Base-by-base conservation (phyloP, 169 alveolate genomes). In the Plasmodium relictum region DNA sequence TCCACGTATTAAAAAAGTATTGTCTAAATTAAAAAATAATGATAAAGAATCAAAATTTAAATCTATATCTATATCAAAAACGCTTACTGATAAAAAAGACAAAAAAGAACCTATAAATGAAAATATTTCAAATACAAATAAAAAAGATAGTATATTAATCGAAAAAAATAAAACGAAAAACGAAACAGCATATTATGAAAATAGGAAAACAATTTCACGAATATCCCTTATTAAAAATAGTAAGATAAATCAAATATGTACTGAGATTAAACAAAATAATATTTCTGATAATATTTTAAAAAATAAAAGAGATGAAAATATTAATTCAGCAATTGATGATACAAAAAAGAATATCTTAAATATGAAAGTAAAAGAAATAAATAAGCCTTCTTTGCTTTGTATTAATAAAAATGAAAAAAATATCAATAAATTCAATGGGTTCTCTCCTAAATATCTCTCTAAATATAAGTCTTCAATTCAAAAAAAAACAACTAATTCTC, bases 351-450 rank as follows among this genome's bases (percentile, higher is more conserved):
- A 42, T 8, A 14, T 16, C 6, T 39, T 78, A 50, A 20, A 16
- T 54, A 12, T 54, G 63, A 54, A 72, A 50, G 42, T 20, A 20
- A 14, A 65, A 41, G 58, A 45, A 68, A 68, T n/a, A 6, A 59
- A 52, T 65, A 74, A 14, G 42, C 42, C 74, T 26, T 2, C 26
- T 18, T 24, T 74, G 8, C 2, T 50, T 18, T 44, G 73, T 41
- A 63, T 63, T 16, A 63, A 42, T 50, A 78, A 65, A 65, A 63
- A 78, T 44, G 76, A 78, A 78, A 78, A 50, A 50, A 65, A 37
- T 41, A 6, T 20, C 14, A 45, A 78, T 2, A 78, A 63, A 41
- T 18, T 37, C n/a, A 50, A 0, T 69, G 6, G 7, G 14, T 48
- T 41, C 41, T 50, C 78, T 7, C 58, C 89, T 59, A 62, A 37